Base-by-base conservation (phyloP, 495 filamentous ascomycete genomes). In the Talaromyces proteolyticus region DNA sequence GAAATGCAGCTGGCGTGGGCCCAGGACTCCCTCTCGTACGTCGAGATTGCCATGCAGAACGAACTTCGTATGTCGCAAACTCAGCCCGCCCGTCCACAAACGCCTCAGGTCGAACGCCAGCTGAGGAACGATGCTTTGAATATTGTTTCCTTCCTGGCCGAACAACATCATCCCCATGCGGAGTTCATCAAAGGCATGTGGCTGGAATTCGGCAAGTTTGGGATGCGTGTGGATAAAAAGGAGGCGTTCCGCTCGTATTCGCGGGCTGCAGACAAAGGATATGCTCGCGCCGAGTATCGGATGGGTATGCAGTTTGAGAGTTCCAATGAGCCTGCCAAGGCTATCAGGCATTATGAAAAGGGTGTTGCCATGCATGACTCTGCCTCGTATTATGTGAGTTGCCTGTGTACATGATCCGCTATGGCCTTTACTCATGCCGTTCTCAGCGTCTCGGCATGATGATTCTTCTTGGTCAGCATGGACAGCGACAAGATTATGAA, bases 231-330 rank as follows among this genome's bases (percentile, higher is more conserved):
- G 51, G 92, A 97, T 71, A 96, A 94, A 67, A 91, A 91, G 57
- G 92, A 96, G 66, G 93, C 93, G 16, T 97, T 91, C 63, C 65
- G 82, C 42, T 85, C 82, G 57, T 98, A 96, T 68, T 80, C 79
- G 44, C 75, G 86, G 53, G 86, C 93, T n/a, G 87, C 90, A 41
- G 85, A 94, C 50, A 84, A 85, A 51, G 90, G 89, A n/a, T 95
- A 87, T 72, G 85, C 88, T n/a, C 76, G 93, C 50, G 91, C 94
- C 29, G 89, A 97, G 62, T 98, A 98, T 67, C 80, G 93, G 22
- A 95, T 98, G 64, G 93, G 93, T 46, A 97, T 96, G 93, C 90
- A 96, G 45, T 97, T 89, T 63, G 93, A 98, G 65, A 87, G 82
- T 57, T 89, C 89, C 6, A 95, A 93, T 56, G 91, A 97, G 57